Conservation (phyloP, 257 asterid species). For the Solanum appendiculatum region DNA sequence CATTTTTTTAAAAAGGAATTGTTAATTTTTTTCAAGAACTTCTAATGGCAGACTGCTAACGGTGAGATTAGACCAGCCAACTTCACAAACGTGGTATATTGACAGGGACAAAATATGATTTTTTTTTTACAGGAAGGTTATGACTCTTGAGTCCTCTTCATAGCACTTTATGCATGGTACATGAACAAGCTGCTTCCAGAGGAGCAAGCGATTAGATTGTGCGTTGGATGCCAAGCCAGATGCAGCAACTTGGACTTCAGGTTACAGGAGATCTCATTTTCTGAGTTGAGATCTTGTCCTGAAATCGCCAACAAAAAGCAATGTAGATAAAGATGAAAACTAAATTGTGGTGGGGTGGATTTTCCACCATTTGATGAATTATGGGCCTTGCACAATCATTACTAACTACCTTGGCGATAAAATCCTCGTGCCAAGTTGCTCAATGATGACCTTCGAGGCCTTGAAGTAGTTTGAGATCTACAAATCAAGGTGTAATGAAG, state of each 20-base stretch:
- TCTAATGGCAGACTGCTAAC: background rate
- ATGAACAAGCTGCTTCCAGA: conserved; percentile 98
- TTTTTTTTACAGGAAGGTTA: background rate
- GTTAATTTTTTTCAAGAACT: no score
- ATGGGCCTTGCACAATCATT: background rate
- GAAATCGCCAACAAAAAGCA: conserved; percentile 33
- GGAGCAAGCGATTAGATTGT: conserved; percentile 93
- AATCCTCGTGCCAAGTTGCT: conserved; percentile 60
- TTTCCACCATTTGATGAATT: background rate
- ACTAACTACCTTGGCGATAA: conserved; percentile 55
- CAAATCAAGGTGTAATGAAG: background rate
- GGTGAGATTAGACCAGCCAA: background rate
- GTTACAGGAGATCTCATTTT: conserved; percentile 86
- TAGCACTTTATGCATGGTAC: conserved; percentile 71
- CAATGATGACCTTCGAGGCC: conserved; percentile 81
- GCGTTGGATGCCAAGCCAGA: conserved; percentile 96
- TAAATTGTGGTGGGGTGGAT: background rate
- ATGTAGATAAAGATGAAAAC: background rate
- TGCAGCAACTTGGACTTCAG: conserved; percentile 88
- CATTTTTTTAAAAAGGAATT: background rate
- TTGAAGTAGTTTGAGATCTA: conserved; percentile 73
- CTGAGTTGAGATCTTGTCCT: conserved; percentile 41
- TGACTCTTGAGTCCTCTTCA: background rate
- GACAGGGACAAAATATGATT: background rate
- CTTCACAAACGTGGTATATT: background rate